Evolutionary conservation across 2,329 filamentous ascomycete species (phyloP), one percentile per base, ranked within the genome.

Genomic region (Alternaria hordeiaustralica): DNA sequence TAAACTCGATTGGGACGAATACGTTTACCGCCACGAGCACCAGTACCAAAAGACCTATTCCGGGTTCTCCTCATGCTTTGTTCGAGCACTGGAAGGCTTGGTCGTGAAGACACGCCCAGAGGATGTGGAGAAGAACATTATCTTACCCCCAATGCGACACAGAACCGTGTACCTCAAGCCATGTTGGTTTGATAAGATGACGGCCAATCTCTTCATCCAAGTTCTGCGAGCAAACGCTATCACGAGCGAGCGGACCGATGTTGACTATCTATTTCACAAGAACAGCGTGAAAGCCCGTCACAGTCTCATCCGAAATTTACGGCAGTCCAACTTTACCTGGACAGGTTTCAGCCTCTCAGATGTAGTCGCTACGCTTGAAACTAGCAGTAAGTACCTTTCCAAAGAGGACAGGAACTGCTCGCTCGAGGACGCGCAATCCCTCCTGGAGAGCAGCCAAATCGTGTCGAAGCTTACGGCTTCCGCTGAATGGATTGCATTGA

Each of bases 181-280:
- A 0, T 95, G 90, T 1, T 93, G 90, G 71, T 93, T 95, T 74
- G 94, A 97, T 78, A 93, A 90, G 72, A 79, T 97, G 10, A 92
- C 90, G 0, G 85, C 94, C 25, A 97, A 97, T 69, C 81, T 96
- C 1, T 97, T 97, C 74, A 87, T 92, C 1, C 91, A 96, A 80
- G 89, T 93, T 75, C 88, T 97, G 50, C 90, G 92, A 2, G 90
- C 93, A 68, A 98, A 98, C 75, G 89, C 93, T 0, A 89, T 98
- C 1, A 94, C 94, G 23, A 97, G 94, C 6, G 92, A 97, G 74
- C 85, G 94, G 11, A 89, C 87, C 0, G 95, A 95, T 71, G 84
- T 87, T 59, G 94, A 97, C 76, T 97, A 97, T 75, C 90, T 98
- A 67, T 97, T 97, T 71, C 92, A 97, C 71, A 87, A 88, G 0